Base-by-base conservation (phyloP, 768 basidiomycete species). In the Sporobolomyces pararoseus region DNA sequence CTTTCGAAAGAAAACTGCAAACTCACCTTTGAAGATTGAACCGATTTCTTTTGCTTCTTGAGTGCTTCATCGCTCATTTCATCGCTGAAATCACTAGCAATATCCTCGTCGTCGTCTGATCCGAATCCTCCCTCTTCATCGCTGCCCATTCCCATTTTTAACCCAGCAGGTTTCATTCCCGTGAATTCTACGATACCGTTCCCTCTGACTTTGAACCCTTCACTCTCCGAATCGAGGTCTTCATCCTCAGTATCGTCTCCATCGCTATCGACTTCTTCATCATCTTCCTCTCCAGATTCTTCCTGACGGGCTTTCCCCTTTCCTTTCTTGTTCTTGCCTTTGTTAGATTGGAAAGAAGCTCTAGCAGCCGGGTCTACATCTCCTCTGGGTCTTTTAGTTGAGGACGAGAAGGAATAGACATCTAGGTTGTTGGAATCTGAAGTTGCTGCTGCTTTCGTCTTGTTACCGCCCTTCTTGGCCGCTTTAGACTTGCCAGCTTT, bases 101-200 rank as follows among this genome's bases (percentile, higher is more conserved):
- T 85, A 69, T 92, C 90, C 76, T 92, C 90, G 76, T 93, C 91
- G 71, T 93, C 89, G 69, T 84, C 85, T 39, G 83, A 72, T 4
- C 80, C 67, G 53, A 76, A 71, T 10, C 78, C 79, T 21, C 77
- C 81, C 27, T 76, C 75, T 3, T 58, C 67, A 34, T 66, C 62
- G 44, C 64, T 69, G 65, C 53, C 76, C 77, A 70, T 79, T 74
- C 44, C 75, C 86, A 72, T 90, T 83, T 66, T 65, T 25, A 63
- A 51, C 19, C 68, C 71, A n/a, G 37, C 50, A 1, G 66, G 73
- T 44, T 71, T 77, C 44, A 55, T 55, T 25, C 66, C 70, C 16
- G 59, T 71, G 19, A 70, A 76, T 79, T 66, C 73, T 58, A 74
- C 49, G 31, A 67, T 39, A 19, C 53, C 68, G 39, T 66, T 58